Conservation (phyloP, 345 rosid species). For the Aegle marmelos region DNA sequence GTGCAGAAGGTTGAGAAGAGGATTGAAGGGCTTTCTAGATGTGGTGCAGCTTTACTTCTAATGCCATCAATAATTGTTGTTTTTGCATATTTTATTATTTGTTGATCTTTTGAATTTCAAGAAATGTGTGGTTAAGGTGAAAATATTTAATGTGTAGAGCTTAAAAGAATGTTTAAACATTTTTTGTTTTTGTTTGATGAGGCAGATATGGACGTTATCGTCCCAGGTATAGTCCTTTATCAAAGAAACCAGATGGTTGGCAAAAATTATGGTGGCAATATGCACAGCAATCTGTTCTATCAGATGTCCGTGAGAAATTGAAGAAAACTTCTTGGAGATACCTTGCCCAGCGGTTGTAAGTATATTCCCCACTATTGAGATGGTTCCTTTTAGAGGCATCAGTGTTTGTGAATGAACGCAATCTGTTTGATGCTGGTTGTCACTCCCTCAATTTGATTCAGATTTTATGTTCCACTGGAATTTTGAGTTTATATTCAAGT, state of each 20-base stretch:
- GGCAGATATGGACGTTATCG: conserved; percentile 90
- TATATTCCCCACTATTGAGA: conserved; percentile 15
- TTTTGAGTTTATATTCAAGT: neutral
- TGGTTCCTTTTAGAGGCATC: neutral
- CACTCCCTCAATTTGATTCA: neutral
- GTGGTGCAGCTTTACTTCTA: neutral
- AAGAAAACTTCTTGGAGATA: conserved; percentile 87
- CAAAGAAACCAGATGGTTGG: conserved; percentile 69
- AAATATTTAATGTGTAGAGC: neutral
- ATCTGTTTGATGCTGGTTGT: neutral
- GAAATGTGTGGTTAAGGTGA: neutral
- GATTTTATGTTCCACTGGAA: neutral
- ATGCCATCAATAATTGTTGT: neutral
- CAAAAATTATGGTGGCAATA: conserved; percentile 84
- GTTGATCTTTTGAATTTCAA: neutral
- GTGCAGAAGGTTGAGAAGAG: neutral
- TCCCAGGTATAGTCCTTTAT: conserved; percentile 56
- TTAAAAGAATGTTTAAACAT: neutral
- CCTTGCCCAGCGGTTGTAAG: conserved; percentile 74
- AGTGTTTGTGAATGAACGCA: neutral
- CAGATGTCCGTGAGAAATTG: conserved; percentile 69
- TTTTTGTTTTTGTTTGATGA: conserved; percentile 8
- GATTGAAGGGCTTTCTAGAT: neutral
- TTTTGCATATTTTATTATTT: neutral
- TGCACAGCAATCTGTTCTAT: conserved; percentile 72